These are phyloP conservation scores for Colletotrichum lini DNA, from an alignment of 2,329 filamentous ascomycete genomes.

Conservation along the genomic window DNA sequence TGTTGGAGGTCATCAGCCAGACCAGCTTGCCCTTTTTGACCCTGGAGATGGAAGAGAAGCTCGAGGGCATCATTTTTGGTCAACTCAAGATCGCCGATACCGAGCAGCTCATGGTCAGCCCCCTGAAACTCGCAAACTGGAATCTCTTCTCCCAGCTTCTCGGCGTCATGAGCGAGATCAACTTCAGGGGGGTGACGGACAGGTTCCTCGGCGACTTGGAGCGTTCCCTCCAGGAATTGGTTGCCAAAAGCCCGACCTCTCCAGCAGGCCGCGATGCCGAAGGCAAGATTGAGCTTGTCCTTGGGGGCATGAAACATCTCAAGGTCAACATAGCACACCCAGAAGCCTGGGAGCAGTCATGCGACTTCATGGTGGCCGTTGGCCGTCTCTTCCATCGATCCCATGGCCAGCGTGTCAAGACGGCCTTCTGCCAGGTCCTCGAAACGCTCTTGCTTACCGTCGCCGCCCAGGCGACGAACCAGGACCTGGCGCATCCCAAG, in stretches of 20 bases:
- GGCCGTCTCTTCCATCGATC: conserved; percentile 87
- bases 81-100: conserved; percentile 91
- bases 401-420: conserved; percentile 91
- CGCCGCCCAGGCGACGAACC: conserved; percentile 82
- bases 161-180: conserved; percentile 95
- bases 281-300: conserved; percentile 86
- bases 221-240: conserved; percentile 80
- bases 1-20: conserved; percentile 94
- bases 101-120: conserved; percentile 82
- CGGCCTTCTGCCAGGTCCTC: conserved; percentile 93
- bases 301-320: conserved; percentile 93
- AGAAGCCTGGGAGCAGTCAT: conserved; percentile 86
- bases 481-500: conserved; percentile 83
- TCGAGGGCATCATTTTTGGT: conserved; percentile 97
- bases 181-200: conserved; percentile 86
- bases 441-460: conserved; percentile 90
- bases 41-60: conserved; percentile 90
- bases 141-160: conserved; percentile 92
- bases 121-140: conserved; percentile 94
- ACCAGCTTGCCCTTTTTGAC: conserved; percentile 88
- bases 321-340: conserved; percentile 81
- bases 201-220: conserved; percentile 88
- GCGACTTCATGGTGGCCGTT: conserved; percentile 87
- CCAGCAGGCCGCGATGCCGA: conserved; percentile 77
- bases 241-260: conserved; percentile 75